Evolutionary conservation across 768 basidiomycete genomes (phyloP), one percentile per base, ranked within the genome.

Genomic region (Mycena vitilis): DNA sequence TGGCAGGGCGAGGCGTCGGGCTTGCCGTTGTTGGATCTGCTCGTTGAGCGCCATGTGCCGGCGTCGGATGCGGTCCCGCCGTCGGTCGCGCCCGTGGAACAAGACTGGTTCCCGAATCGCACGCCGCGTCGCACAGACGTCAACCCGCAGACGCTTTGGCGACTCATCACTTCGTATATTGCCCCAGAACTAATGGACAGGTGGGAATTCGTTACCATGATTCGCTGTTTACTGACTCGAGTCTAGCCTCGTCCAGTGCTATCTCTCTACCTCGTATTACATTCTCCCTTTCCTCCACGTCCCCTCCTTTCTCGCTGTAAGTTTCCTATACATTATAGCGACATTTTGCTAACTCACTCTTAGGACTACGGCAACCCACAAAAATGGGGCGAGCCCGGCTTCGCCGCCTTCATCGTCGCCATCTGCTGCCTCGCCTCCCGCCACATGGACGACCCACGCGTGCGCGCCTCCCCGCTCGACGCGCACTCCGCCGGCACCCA

Each of bases 1-100:
- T 95, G 94, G 94, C 94, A 95, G 80, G 95, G 96, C 37, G 95
- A 96, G 74, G 95, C 95, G 0, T 96, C 95, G 5, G 95, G 96
- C 30, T 86, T 97, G 0, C 96, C 96, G 7, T 86, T 97, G 5
- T 86, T 96, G 34, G 94, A 96, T 77, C 80, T 95, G 10, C 82
- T 98, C 34, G 87, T 94, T 36, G 94, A 95, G 75, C 86, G 88
- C 42, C 90, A 91, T 71, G 80, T 83, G 8, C 78, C 81, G 12
- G 74, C 80, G 65, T 55, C 77, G 61, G 72, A 72, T 51, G 60
- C 63, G 1, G n/a, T 52, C 11, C 82, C 65, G 74, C 68, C 42
- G 73, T 75, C 65, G 18, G 64, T 65, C 74, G 71, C 67, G 73
- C 79, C 45, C 62, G 72, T 54, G 62, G 73, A 49, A 71, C 77